A percentile compares a stretch with the other conserved stretches of the same genome.
These are phyloP conservation scores for Mycena pura DNA, from an alignment of 768 basidiomycete species.

Conservation along the genomic window DNA sequence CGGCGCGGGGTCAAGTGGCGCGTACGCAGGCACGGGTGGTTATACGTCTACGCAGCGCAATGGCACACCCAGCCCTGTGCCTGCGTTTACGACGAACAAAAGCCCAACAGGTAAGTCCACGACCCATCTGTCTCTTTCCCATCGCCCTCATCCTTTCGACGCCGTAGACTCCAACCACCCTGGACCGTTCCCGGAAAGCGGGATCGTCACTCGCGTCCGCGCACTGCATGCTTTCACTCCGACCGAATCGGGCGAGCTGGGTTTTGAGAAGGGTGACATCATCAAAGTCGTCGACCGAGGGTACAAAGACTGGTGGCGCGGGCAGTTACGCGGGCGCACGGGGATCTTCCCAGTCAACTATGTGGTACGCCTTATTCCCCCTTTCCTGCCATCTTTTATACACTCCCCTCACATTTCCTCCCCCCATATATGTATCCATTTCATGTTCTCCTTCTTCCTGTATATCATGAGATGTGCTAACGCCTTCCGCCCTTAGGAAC, in stretches of 20 bases:
- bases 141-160: neutral
- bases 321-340: conserved; percentile 86
- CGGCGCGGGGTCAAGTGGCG: neutral
- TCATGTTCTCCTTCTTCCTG: neutral
- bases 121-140: neutral
- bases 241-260: conserved; percentile 86
- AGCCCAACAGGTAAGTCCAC: conserved; percentile 5
- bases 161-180: too few relatives aligned
- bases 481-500: conserved; percentile 58
- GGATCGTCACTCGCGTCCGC: conserved; percentile 80
- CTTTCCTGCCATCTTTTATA: neutral
- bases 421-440: neutral
- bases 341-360: conserved; percentile 98
- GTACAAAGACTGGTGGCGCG: conserved; percentile 97
- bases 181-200: conserved; percentile 13
- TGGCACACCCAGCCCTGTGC: conserved; percentile 15
- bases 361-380: conserved; percentile 57
- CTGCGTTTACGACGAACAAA: conserved; percentile 29
- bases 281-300: conserved; percentile 88
- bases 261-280: conserved; percentile 90
- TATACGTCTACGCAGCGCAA: conserved; percentile 27
- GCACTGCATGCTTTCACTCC: conserved; percentile 91
- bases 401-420: neutral
- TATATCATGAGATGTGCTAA: neutral
- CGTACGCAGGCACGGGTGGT: conserved; percentile 9